These are phyloP conservation scores for Rubia yunnanensis DNA, from an alignment of 257 asterid genomes.

Conservation along the genomic window DNA sequence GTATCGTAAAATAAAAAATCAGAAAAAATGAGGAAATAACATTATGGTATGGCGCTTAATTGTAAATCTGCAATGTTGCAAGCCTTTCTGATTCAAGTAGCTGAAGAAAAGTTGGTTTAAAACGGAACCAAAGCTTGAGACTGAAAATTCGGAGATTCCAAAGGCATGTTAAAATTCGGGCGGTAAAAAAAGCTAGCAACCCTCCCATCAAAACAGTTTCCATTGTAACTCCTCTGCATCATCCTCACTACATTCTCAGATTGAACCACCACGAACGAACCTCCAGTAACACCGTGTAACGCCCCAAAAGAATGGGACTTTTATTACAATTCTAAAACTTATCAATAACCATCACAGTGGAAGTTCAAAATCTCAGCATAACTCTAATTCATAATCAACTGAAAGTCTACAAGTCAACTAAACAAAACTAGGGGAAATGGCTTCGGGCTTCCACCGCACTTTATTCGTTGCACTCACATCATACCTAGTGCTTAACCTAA, in stretches of 20 bases:
- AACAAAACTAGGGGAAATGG: no score
- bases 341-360: no score
- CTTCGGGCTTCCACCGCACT: no score
- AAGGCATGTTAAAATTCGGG: conserved; percentile 33
- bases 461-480: no score
- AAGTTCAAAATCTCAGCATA: no score
- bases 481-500: no score
- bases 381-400: no score
- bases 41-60: conserved; percentile 18
- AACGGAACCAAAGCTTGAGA: conserved; percentile 32
- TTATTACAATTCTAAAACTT: no score
- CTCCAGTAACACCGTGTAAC: neutral
- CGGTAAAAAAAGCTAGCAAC: conserved; percentile 22
- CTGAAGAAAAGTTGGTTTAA: conserved; percentile 29
- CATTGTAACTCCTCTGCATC: conserved; percentile 79
- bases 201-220: conserved; percentile 45
- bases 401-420: no score
- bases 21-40: no score
- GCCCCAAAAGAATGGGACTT: no score
- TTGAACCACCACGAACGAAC: neutral
- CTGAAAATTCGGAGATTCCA: conserved; percentile 36
- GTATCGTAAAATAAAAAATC: no score
- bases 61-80: conserved; percentile 89
- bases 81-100: conserved; percentile 61
- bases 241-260: conserved; percentile 38